Conservation (phyloP, 2,329 filamentous ascomycete genomes). For the Verticillium dahliae region DNA sequence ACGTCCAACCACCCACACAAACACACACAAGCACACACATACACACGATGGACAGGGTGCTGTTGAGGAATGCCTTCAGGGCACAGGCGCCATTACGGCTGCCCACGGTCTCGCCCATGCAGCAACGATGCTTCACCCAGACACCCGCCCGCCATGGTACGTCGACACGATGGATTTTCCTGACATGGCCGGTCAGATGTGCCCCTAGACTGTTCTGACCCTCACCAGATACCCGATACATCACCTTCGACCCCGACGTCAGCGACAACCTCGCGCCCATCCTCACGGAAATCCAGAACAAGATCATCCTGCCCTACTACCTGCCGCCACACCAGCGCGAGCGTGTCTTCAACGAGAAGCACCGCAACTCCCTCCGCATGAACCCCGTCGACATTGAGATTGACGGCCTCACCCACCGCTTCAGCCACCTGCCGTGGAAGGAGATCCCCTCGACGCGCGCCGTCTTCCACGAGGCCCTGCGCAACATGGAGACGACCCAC, state of each 20-base stretch:
- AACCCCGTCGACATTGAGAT: constrained; percentile 54
- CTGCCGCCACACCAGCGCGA: constrained; percentile 46
- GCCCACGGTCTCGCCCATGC: neutral
- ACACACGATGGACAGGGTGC: neutral
- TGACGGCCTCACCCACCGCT: constrained; percentile 47
- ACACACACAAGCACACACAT: neutral
- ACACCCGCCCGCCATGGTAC: constrained; percentile 7
- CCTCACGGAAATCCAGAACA: constrained; percentile 47
- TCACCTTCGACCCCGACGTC: constrained; percentile 45
- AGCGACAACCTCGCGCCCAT: constrained; percentile 45
- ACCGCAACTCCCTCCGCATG: constrained; percentile 39
- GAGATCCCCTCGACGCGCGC: constrained; percentile 36
- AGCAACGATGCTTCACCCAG: constrained; percentile 11
- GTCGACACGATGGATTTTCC: neutral
- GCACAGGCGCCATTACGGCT: neutral
- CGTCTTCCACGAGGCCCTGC: constrained; percentile 29
- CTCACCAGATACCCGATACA: constrained; percentile 12
- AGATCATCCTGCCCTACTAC: constrained; percentile 56
- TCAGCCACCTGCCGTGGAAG: constrained; percentile 35
- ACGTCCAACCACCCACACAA: too few relatives aligned
- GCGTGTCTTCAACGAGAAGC: constrained; percentile 41
- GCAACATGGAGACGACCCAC: constrained; percentile 42
- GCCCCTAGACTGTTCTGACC: neutral
- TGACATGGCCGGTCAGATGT: too few relatives aligned
- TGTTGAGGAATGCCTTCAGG: neutral